Evolutionary conservation across 192 early-diverging fungal genomes (phyloP).

Genomic region (Pilobolus umbonatus): DNA sequence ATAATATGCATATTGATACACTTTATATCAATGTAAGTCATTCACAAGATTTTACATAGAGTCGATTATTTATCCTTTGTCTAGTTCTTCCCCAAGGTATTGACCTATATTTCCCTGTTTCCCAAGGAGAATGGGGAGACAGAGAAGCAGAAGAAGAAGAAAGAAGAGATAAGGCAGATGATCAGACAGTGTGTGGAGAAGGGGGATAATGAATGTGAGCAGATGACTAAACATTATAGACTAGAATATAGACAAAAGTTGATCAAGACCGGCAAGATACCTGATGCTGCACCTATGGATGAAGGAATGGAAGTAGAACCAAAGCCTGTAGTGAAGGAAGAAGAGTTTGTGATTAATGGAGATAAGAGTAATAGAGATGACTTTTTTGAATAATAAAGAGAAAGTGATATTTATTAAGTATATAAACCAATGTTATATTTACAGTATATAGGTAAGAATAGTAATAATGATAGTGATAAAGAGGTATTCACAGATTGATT

Average conservation of each 20-base stretch:
- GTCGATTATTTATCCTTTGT: background rate
- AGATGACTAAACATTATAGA: conserved; percentile 9
- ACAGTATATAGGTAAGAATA: no score
- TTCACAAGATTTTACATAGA: background rate
- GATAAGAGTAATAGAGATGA: conserved; percentile 5
- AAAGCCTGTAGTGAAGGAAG: background rate
- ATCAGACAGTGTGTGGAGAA: background rate
- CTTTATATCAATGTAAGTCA: conserved; percentile 4
- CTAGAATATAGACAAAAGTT: conserved; percentile 6
- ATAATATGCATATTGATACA: background rate
- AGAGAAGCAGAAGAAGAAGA: background rate
- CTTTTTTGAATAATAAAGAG: conserved; percentile 19
- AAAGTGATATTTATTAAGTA: no score
- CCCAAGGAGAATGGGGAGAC: background rate
- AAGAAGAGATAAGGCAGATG: background rate
- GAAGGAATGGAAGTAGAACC: background rate
- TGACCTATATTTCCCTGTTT: conserved; percentile 8
- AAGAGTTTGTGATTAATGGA: background rate
- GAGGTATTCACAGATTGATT: no score
- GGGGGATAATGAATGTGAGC: conserved; percentile 3
- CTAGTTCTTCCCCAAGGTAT: conserved; percentile 4
- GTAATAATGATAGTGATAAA: no score
- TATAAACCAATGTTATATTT: no score
- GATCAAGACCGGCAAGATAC: background rate
- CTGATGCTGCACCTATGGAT: background rate